phyloP scores from a whole-genome alignment of 2,329 filamentous ascomycete genomes.

The Ophiostoma pallidulum region DNA sequence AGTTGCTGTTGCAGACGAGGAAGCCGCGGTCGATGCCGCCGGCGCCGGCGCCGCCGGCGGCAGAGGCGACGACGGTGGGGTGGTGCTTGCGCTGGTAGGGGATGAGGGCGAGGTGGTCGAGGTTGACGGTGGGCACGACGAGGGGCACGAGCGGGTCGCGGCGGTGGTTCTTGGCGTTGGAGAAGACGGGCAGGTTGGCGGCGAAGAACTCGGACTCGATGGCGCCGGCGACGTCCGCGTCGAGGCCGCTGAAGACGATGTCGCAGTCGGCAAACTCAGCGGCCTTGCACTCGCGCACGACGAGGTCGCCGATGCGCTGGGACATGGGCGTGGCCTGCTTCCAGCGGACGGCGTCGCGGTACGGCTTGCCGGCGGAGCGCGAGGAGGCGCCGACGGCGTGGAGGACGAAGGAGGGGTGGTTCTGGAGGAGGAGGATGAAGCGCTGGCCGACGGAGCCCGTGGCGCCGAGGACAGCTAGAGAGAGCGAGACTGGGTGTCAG shows the following conservation, averaged over 20 bases:
- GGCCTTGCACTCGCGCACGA: constrained; percentile 77
- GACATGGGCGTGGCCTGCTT: constrained; percentile 84
- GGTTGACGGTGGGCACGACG: constrained; percentile 91
- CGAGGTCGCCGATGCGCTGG: constrained; percentile 59
- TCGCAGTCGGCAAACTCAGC: constrained; percentile 83
- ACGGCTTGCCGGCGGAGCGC: constrained; percentile 84
- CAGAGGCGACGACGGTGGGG: constrained; percentile 22
- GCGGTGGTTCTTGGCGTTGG: constrained; percentile 96
- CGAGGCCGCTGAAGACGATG: constrained; percentile 83
- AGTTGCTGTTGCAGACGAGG: constrained; percentile 96
- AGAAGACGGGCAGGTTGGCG: constrained; percentile 85
- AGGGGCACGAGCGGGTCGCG: constrained; percentile 83
- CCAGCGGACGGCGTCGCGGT: constrained; percentile 90
- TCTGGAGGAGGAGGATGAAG: constrained; percentile 83
- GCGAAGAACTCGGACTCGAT: constrained; percentile 88
- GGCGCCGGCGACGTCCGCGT: constrained; percentile 85
- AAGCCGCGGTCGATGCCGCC: constrained; percentile 64
- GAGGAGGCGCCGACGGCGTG: constrained; percentile 85
- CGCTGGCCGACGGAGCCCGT: constrained; percentile 93
- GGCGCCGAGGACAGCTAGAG: constrained; percentile 67
- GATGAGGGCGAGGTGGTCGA: constrained; percentile 76
- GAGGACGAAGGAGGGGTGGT: constrained; percentile 79
- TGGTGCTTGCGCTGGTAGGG: constrained; percentile 74
- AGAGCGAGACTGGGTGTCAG: background rate
- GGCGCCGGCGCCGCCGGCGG: background rate